These are phyloP conservation scores for Penicilliopsis zonata DNA, from an alignment of 495 filamentous ascomycete species.

Conservation along the genomic window DNA sequence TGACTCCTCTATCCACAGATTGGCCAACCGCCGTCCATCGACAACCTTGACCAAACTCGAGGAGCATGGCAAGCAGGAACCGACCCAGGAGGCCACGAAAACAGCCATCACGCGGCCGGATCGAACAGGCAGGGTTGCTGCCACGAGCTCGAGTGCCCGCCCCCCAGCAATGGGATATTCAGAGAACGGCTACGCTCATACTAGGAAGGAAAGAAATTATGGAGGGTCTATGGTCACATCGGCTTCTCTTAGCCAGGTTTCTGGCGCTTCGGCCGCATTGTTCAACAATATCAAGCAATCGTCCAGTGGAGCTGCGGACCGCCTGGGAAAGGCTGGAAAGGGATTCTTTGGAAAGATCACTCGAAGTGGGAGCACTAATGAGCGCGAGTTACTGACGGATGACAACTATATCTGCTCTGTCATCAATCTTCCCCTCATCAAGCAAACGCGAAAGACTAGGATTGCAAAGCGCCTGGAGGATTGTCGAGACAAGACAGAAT, in stretches of 20 bases:
- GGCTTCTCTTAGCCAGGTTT: slow-evolving; percentile 47
- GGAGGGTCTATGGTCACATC: slow-evolving; percentile 40
- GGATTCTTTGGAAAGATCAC: slow-evolving; percentile 65
- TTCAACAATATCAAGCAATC: slow-evolving; percentile 62
- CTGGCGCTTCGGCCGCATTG: slow-evolving; percentile 49
- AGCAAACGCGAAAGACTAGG: slow-evolving; percentile 74
- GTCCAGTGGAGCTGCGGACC: slow-evolving; percentile 58
- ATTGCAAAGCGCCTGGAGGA: slow-evolving; percentile 77
- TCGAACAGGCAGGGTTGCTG: slow-evolving; percentile 49
- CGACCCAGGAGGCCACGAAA: slow-evolving; percentile 24
- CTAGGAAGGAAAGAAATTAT: slow-evolving; percentile 36
- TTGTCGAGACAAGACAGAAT: slow-evolving; percentile 85
- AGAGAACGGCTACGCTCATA: slow-evolving; percentile 16
- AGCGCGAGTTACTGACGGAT: slow-evolving; percentile 57
- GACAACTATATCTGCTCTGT: slow-evolving; percentile 65
- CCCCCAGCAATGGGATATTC: too few relatives aligned
- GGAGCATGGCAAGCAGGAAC: slow-evolving; percentile 20
- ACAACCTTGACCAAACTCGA: slow-evolving; percentile 30
- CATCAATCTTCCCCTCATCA: slow-evolving; percentile 67
- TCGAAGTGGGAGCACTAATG: slow-evolving; percentile 57
- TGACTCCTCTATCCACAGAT: slow-evolving; percentile 24
- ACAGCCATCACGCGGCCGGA: slow-evolving; percentile 52
- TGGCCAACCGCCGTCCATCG: slow-evolving; percentile 28
- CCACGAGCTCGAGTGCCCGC: slow-evolving; percentile 55
- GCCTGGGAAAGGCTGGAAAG: slow-evolving; percentile 61